phyloP scores from a whole-genome alignment of 179 eudicot genomes.

The Beta lomatogona region DNA sequence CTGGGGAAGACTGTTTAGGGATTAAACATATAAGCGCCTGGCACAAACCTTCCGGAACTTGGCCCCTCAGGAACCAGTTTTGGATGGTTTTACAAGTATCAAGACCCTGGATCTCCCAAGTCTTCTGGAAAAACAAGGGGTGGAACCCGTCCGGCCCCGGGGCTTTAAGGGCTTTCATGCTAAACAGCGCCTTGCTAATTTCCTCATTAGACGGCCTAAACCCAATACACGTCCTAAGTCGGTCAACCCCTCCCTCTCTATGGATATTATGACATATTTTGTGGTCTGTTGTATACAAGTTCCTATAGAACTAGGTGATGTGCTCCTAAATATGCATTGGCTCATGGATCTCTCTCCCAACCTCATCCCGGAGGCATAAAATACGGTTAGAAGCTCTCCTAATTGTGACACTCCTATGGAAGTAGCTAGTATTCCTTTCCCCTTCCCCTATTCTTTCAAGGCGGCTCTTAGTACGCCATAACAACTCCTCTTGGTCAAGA shows the following conservation, averaged over 20 bases:
- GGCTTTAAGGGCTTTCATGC: background rate
- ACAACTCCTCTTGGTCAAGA: too few species aligned
- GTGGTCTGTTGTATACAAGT: background rate
- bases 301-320: background rate
- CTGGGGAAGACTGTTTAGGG: background rate
- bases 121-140: background rate
- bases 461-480: too few species aligned
- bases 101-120: background rate
- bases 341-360: background rate
- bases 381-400: background rate
- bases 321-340: background rate
- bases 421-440: background rate
- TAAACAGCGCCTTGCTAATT: background rate
- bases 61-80: rapidly evolving
- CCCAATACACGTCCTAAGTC: too few species aligned
- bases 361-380: background rate
- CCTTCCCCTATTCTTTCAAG: too few species aligned
- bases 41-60: background rate
- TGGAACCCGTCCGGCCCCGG: background rate
- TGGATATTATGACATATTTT: too few species aligned
- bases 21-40: background rate
- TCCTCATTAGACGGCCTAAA: background rate
- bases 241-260: too few species aligned
- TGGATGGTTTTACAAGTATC: background rate
- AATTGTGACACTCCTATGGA: background rate